Evolutionary conservation across 768 basidiomycete species (phyloP).

Genomic region (Termitomyces sp.): DNA sequence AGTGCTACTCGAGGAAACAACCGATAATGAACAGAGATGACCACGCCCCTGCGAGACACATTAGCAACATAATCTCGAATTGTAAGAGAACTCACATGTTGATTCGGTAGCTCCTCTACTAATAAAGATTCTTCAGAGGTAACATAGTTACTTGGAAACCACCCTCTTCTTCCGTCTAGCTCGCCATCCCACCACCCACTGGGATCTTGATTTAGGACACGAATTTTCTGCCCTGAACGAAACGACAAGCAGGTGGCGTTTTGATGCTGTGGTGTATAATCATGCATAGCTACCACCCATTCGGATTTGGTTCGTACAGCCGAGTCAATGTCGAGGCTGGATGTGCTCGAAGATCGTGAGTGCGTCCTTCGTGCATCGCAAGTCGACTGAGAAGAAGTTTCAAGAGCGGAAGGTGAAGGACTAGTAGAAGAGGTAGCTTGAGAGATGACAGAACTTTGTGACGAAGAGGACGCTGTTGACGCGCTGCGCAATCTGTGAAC

Average conservation of each 20-base stretch:
- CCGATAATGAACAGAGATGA: constrained; percentile 51
- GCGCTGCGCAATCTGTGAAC: constrained; percentile 41
- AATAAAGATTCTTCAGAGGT: constrained; percentile 59
- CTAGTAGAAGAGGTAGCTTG: constrained; percentile 56
- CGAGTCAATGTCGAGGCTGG: constrained; percentile 44
- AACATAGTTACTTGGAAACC: constrained; percentile 99
- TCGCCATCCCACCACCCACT: constrained; percentile 99
- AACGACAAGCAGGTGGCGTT: constrained; percentile 85
- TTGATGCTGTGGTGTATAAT: constrained; percentile 71
- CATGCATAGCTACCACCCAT: constrained; percentile 90
- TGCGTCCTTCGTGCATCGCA: constrained; percentile 17
- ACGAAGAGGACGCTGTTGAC: constrained; percentile 56
- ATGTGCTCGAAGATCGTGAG: constrained; percentile 38
- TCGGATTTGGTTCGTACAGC: constrained; percentile 51
- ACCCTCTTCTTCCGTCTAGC: constrained; percentile 82
- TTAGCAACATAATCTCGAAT: constrained; percentile 6
- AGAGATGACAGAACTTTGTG: constrained; percentile 48
- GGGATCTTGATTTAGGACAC: constrained; percentile 80
- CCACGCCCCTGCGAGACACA: constrained; percentile 28
- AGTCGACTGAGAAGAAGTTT: constrained; percentile 29
- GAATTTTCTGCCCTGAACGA: constrained; percentile 86
- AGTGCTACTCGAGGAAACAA: constrained; percentile 51
- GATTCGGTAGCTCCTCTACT: constrained; percentile 51
- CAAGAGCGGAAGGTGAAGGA: constrained; percentile 48
- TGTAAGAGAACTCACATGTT: constrained; percentile 34